A percentile compares a stretch with the other conserved stretches of the same genome.
Conservation (phyloP, 169 alveolate genomes). For the Plasmodium blacklocki region DNA sequence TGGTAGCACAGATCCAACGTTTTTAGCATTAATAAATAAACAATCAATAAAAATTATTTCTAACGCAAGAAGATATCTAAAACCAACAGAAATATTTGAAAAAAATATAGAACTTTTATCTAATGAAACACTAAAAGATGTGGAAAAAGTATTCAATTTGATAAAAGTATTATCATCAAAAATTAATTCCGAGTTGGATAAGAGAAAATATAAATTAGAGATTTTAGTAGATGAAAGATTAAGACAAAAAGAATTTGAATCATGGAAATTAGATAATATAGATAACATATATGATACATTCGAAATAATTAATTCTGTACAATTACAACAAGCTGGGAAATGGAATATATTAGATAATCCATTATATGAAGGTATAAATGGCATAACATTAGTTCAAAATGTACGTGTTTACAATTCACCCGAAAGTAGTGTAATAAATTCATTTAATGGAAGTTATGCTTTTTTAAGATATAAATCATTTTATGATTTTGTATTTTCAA, state of each 20-base stretch:
- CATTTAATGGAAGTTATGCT: conserved; percentile 82
- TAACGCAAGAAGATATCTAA: conserved; percentile 69
- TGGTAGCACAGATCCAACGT: conserved; percentile 69
- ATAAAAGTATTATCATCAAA: conserved; percentile 61
- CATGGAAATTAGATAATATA: conserved; percentile 30
- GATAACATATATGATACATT: conserved; percentile 34
- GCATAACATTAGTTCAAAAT: conserved; percentile 59
- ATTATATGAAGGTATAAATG: conserved; percentile 57
- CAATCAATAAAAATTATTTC: conserved; percentile 58
- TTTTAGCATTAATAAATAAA: conserved; percentile 67
- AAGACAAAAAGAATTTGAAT: conserved; percentile 65
- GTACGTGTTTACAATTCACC: conserved; percentile 68
- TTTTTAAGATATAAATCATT: conserved; percentile 81
- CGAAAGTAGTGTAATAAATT: conserved; percentile 3
- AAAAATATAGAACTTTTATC: conserved; percentile 69
- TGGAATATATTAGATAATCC: conserved; percentile 75
- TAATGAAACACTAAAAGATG: conserved; percentile 75
- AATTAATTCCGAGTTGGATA: conserved; percentile 63
- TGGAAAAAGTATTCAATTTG: conserved; percentile 47
- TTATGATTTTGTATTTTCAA: conserved; percentile 81
- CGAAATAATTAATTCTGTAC: conserved; percentile 57
- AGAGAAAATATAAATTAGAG: conserved; percentile 67
- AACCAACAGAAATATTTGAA: conserved; percentile 71
- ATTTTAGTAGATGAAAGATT: conserved; percentile 50
- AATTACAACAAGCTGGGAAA: conserved; percentile 72